Evolutionary conservation across 371 early-diverging fungal genomes (phyloP).

Genomic region (Apophysomyces trapeziformis): DNA sequence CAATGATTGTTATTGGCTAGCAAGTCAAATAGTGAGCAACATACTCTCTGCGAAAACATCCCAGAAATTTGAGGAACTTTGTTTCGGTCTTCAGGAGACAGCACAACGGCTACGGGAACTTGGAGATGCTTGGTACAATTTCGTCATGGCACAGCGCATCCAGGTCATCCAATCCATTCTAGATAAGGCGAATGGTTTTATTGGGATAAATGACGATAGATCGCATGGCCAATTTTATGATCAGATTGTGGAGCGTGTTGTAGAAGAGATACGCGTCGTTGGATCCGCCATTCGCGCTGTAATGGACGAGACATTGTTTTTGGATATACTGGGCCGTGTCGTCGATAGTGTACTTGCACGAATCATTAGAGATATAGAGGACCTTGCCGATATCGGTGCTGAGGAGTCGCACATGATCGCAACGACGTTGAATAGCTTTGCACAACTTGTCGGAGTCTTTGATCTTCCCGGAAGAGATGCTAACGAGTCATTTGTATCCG

Average conservation of each 20-base stretch:
- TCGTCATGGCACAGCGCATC: slow-evolving; percentile 36
- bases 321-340: slow-evolving; percentile 48
- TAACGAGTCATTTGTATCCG: slow-evolving; percentile 31
- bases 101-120: slow-evolving; percentile 25
- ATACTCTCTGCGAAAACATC: no score
- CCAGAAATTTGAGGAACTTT: no score
- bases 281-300: slow-evolving; percentile 42
- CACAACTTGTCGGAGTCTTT: slow-evolving; percentile 58
- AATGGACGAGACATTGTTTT: slow-evolving; percentile 26
- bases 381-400: slow-evolving; percentile 68
- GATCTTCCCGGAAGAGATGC: slow-evolving; percentile 50
- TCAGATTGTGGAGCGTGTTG: slow-evolving; percentile 51
- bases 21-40: slow-evolving; percentile 33
- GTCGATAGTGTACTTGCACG: slow-evolving; percentile 48
- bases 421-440: slow-evolving; percentile 49
- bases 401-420: slow-evolving; percentile 71
- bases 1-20: slow-evolving; percentile 76
- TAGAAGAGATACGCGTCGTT: slow-evolving; percentile 50
- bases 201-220: slow-evolving; percentile 47
- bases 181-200: slow-evolving; percentile 56
- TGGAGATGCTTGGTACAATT: slow-evolving; percentile 39
- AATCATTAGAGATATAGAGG: slow-evolving; percentile 59
- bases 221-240: slow-evolving; percentile 52
- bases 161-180: slow-evolving; percentile 25
- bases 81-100: slow-evolving; percentile 1